Evolutionary conservation across 108 stramenopile species (phyloP).

Genomic region (Schizochytrium sp.): DNA sequence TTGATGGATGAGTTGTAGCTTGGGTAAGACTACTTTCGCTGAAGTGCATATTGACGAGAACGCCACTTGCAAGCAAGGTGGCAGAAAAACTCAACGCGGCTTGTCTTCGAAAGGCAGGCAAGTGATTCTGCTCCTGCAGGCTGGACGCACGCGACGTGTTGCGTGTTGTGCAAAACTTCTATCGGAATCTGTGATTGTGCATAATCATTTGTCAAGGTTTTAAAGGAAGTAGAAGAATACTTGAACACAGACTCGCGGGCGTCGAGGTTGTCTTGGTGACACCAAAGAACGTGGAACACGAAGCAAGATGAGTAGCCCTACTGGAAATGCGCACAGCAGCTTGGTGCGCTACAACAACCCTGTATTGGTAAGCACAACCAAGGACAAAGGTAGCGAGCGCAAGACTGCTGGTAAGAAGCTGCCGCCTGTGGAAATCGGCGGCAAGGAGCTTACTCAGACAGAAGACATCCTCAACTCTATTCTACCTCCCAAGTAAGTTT

Average conservation of each 20-base stretch:
- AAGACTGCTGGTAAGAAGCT: conserved; percentile 64
- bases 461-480: conserved; percentile 81
- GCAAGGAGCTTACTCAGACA: conserved; percentile 72
- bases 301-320: conserved; percentile 16
- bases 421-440: conserved; percentile 60
- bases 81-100: background rate
- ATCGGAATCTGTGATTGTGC: no score
- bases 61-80: background rate
- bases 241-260: background rate
- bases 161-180: no score
- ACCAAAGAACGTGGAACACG: background rate
- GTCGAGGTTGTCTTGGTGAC: background rate
- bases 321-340: conserved; percentile 66
- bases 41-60: background rate
- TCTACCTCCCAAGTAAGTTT: conserved; percentile 74
- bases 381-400: conserved; percentile 44
- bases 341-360: conserved; percentile 78
- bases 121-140: no score
- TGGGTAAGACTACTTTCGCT: background rate
- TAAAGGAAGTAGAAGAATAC: no score
- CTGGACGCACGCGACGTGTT: no score
- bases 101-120: background rate
- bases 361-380: conserved; percentile 72
- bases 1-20: no score
- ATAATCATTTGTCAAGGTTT: no score